phyloP scores from a whole-genome alignment of 306 rosid genomes.

The Cucurbita maxima region DNA sequence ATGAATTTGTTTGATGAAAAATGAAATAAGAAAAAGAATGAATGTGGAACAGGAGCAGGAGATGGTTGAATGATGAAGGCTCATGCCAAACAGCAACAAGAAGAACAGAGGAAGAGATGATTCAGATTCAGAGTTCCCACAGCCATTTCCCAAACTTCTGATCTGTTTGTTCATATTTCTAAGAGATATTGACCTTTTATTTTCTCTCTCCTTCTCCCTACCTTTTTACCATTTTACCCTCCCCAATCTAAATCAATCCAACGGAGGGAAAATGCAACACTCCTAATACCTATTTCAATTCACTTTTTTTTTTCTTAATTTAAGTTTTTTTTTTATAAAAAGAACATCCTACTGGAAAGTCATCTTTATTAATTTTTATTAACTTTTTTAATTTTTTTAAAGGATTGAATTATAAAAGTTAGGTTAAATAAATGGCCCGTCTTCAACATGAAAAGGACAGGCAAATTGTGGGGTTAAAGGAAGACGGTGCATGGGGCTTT shows the following conservation, averaged over 20 bases:
- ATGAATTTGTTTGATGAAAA: neutral
- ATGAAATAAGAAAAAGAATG: neutral
- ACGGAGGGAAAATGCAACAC: too few relatives aligned
- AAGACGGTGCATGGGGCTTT: neutral
- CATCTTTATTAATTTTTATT: too few relatives aligned
- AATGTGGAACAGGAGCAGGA: constrained; percentile 21
- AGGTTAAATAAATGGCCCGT: neutral
- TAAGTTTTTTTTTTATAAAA: too few relatives aligned
- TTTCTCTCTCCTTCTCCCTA: neutral
- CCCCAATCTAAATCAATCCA: too few relatives aligned
- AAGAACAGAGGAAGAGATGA: too few relatives aligned
- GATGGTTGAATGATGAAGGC: constrained; percentile 37
- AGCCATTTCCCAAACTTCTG: constrained; percentile 45
- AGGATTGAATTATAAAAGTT: too few relatives aligned
- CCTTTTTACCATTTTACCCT: too few relatives aligned
- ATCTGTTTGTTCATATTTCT: neutral
- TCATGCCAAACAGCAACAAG: constrained; percentile 57
- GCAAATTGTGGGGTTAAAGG: neutral
- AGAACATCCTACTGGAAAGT: too few relatives aligned
- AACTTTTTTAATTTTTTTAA: too few relatives aligned
- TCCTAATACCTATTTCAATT: too few relatives aligned
- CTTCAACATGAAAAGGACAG: neutral
- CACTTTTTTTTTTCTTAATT: too few relatives aligned
- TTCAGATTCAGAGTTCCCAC: constrained; percentile 35
- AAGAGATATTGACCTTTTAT: neutral